phyloP scores from a whole-genome alignment of 2,329 filamentous ascomycete genomes.

The Pseudohalonectria lignicola region DNA sequence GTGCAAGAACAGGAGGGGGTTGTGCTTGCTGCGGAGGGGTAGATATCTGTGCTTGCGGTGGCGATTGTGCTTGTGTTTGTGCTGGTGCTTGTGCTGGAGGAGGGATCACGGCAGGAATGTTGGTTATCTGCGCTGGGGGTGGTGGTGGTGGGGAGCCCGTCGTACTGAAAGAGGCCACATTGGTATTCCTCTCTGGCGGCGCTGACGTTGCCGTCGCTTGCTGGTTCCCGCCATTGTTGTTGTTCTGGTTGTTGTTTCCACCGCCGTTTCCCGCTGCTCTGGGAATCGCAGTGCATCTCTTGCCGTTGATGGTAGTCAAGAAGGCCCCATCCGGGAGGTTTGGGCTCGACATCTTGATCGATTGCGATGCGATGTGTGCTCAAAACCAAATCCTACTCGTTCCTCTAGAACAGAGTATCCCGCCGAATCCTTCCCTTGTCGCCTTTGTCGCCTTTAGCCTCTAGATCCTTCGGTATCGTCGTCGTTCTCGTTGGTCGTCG shows the following conservation, averaged over 20 bases:
- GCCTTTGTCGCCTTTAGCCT: background rate
- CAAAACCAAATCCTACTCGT: conserved; percentile 1
- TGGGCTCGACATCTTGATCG: conserved; percentile 27
- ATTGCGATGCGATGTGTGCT: conserved; percentile 6
- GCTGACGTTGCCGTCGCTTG: conserved; percentile 5
- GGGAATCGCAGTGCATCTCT: conserved; percentile 43
- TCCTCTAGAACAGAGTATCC: background rate
- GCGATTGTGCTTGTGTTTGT: conserved; percentile 7
- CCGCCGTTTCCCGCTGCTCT: conserved; percentile 12
- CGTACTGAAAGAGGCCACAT: conserved; percentile 10
- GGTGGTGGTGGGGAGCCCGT: conserved; percentile 6
- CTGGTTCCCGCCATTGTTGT: conserved; percentile 6
- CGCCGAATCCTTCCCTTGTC: background rate
- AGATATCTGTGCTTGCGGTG: background rate
- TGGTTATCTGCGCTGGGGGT: conserved; percentile 1
- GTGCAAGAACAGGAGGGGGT: background rate
- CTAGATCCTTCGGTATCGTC: too few species aligned
- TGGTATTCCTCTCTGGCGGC: conserved; percentile 7
- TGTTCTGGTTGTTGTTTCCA: conserved; percentile 7
- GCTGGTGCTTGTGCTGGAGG: conserved; percentile 3
- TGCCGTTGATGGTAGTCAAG: conserved; percentile 36
- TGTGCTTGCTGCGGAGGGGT: background rate
- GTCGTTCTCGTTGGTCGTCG: background rate
- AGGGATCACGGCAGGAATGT: background rate
- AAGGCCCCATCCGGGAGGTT: conserved; percentile 34